Base-by-base conservation (phyloP, 129 eudicot genomes). In the Chrysanthemum seticuspe region DNA sequence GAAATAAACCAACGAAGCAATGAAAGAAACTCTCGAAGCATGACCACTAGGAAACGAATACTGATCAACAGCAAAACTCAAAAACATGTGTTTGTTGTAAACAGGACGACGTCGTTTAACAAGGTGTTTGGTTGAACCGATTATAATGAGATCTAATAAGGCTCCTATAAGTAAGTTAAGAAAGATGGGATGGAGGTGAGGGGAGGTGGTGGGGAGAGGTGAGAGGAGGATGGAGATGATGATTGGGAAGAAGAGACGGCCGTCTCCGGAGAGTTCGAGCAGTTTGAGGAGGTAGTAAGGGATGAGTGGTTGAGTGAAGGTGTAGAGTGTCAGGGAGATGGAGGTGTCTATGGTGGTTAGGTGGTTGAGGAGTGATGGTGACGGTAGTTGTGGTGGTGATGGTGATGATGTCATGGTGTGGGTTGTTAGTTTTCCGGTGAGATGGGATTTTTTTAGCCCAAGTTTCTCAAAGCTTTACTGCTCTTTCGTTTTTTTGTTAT, bases 11-110 rank as follows among this genome's bases (percentile, higher is more conserved):
- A 89, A 60, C 0, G 82, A 75, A 12, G 96, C 92, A 11, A 79
- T 77, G 60, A 82, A 83, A 45, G 84, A 85, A 36, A 87, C 96
- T 52, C 95, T 66, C 19, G 96, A 87, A 12, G 92, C 72, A 60
- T 93, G 98, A n/a, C 96, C 98, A 62, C 92, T 87, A 6, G 98
- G 95, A 71, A 93, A 93, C 5, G 98, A 93, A 95, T 95, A 89
- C 65, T 89, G 89, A 36, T 89, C 98, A 40, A 80, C 92, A 57
- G 85, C 60, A 48, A 93, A 85, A 0, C 87, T 71, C 10, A 82
- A 52, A 16, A 80, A 85, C 95, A 93, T 93, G 66, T 80, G 74
- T 44, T 82, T 76, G 76, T 89, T 93, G 67, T 93, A 89, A 0
- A 82, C 81, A 0, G 98, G 98, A 10, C 96, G 87, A 2, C 87